A percentile compares a stretch with the other conserved stretches of the same genome.
Conservation (phyloP, 805 yeast genomes). For the Wickerhamomyces hampshirensis region DNA sequence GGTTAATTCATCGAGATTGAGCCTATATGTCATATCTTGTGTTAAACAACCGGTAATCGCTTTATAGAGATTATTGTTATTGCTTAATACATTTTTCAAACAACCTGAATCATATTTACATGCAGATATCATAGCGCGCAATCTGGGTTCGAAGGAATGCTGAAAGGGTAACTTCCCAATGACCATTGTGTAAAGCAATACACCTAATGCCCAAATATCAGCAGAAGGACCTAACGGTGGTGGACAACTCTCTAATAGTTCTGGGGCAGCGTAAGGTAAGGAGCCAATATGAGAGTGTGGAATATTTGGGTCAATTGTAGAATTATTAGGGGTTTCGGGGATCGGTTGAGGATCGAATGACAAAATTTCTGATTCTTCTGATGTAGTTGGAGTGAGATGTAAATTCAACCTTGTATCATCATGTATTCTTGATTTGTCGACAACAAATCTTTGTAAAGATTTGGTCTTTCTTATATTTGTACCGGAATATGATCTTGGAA, state of each 20-base stretch:
- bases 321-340: constrained; percentile 6
- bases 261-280: constrained; percentile 90
- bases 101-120: constrained; percentile 53
- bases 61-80: constrained; percentile 22
- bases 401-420: constrained; percentile 25
- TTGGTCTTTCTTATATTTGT: constrained; percentile 11
- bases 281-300: constrained; percentile 82
- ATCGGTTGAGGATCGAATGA: constrained; percentile 15
- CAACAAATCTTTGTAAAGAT: constrained; percentile 22
- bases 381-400: constrained; percentile 1
- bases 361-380: constrained; percentile 6
- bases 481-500: constrained; percentile 31
- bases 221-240: constrained; percentile 57
- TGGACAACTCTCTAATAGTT: constrained; percentile 61
- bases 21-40: constrained; percentile 44
- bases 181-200: constrained; percentile 65
- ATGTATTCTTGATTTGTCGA: constrained; percentile 25
- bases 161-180: constrained; percentile 77
- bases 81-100: constrained; percentile 37
- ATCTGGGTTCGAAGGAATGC: constrained; percentile 77
- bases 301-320: constrained; percentile 12
- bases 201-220: constrained; percentile 92
- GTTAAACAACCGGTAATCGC: constrained; percentile 52
- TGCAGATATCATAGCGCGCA: constrained; percentile 65
- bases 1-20: constrained; percentile 40